A percentile compares a stretch with the other conserved stretches of the same genome.
These are phyloP conservation scores for Sclerotinia trifoliorum DNA, from an alignment of 2,329 filamentous ascomycete species.

Conservation along the genomic window DNA sequence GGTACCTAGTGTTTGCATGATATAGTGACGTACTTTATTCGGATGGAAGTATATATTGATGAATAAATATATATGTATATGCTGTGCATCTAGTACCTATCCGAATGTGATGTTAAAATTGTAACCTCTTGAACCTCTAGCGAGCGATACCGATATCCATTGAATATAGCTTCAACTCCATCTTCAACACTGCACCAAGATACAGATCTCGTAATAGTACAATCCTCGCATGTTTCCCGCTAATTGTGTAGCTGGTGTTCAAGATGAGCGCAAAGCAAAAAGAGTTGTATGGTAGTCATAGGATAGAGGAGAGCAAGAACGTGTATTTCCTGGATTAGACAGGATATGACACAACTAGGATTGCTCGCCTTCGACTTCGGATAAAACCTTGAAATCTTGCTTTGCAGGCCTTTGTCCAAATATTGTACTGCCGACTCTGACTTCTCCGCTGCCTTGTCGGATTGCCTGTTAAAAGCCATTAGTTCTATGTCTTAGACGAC, in stretches of 20 bases:
- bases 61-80: not conserved
- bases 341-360: not conserved
- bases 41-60: not conserved
- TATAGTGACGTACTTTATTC: not conserved
- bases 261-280: not conserved
- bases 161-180: not conserved
- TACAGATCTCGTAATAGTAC: not conserved
- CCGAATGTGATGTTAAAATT: not conserved
- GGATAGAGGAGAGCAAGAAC: not conserved
- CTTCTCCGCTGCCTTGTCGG: slow-evolving; percentile 78
- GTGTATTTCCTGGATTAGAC: not conserved
- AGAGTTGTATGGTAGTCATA: not conserved
- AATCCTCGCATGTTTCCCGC: not conserved
- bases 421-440: slow-evolving; percentile 89
- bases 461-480: slow-evolving; percentile 60
- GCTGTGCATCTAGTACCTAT: no score
- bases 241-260: not conserved
- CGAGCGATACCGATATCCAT: not conserved
- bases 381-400: slow-evolving; percentile 33
- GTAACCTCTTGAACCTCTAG: not conserved
- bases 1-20: not conserved
- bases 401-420: slow-evolving; percentile 73
- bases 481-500: slow-evolving; percentile 64
- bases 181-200: not conserved
- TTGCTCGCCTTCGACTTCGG: slow-evolving; percentile 27